Conservation (phyloP, 345 rosid species). For the Salix dunnii region DNA sequence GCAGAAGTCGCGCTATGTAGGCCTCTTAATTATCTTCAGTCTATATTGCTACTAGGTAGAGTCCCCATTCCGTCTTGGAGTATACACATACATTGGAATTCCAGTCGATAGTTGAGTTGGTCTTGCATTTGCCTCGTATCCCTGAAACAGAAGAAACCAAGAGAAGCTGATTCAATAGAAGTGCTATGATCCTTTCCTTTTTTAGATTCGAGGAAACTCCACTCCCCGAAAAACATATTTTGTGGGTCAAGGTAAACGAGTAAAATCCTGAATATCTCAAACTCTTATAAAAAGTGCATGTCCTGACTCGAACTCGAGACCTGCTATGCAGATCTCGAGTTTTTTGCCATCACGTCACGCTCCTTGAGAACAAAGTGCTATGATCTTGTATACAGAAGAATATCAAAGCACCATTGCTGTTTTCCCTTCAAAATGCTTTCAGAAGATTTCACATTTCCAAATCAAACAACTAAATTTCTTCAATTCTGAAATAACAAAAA, state of each 20-base stretch:
- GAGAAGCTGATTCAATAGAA: neutral
- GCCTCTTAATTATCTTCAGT: neutral
- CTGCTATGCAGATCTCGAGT: too few species aligned
- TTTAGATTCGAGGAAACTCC: too few species aligned
- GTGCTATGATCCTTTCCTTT: too few species aligned
- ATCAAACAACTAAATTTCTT: neutral
- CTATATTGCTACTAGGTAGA: neutral
- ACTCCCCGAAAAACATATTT: too few species aligned
- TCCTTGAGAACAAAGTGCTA: too few species aligned
- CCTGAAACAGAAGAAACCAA: constrained; percentile 30
- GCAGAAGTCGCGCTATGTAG: neutral
- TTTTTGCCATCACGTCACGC: too few species aligned
- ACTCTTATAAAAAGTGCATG: too few species aligned
- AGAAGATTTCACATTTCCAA: neutral
- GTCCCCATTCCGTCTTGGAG: constrained; percentile 11
- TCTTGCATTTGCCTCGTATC: constrained; percentile 60
- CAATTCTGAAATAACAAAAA: neutral
- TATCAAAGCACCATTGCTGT: too few species aligned
- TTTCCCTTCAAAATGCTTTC: neutral
- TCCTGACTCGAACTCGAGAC: too few species aligned
- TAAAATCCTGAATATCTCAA: rapidly evolving
- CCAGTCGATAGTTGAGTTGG: constrained; percentile 46
- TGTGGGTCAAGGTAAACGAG: too few species aligned
- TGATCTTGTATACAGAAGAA: neutral
- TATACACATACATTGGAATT: constrained; percentile 41